phyloP scores from a whole-genome alignment of 352 stramenopile species.

The Chrysophaeum taylorii region DNA sequence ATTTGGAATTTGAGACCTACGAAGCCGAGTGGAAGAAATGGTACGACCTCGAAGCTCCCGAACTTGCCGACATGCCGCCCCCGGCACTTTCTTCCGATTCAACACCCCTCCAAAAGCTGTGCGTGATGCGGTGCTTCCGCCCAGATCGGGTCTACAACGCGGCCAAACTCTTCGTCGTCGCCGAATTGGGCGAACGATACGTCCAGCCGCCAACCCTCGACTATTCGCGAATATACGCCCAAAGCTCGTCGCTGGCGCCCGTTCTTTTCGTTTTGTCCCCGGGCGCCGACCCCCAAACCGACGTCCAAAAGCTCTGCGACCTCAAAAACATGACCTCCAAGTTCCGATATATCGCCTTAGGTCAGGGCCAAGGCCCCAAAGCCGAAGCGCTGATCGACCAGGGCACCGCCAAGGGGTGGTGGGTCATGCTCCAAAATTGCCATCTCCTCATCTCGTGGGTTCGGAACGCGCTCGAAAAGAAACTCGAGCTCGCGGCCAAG shows the following conservation, averaged over 20 bases:
- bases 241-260: conserved; percentile 64
- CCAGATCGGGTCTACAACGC: conserved; percentile 88
- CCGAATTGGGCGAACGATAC: conserved; percentile 77
- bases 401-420: conserved; percentile 64
- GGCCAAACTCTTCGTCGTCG: conserved; percentile 84
- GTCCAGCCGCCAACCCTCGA: conserved; percentile 85
- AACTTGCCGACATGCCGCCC: conserved; percentile 64
- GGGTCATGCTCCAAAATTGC: conserved; percentile 87
- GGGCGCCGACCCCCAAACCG: conserved; percentile 77
- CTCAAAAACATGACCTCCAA: conserved; percentile 74
- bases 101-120: conserved; percentile 70
- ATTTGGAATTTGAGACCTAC: conserved; percentile 20
- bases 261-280: conserved; percentile 89
- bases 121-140: conserved; percentile 81
- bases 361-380: conserved; percentile 79
- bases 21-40: conserved; percentile 69
- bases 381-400: conserved; percentile 84
- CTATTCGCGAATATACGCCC: conserved; percentile 78
- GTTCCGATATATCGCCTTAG: conserved; percentile 84
- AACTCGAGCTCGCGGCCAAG: conserved; percentile 52
- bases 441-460: conserved; percentile 85
- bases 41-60: conserved; percentile 82
- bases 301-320: conserved; percentile 81
- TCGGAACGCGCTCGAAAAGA: conserved; percentile 72
- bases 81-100: too few species aligned